Percentiles rank a stretch among this genome's conserved stretches.
phyloP scores from a whole-genome alignment of 2,329 filamentous ascomycete species.

The Thielaviopsis euricoi region DNA sequence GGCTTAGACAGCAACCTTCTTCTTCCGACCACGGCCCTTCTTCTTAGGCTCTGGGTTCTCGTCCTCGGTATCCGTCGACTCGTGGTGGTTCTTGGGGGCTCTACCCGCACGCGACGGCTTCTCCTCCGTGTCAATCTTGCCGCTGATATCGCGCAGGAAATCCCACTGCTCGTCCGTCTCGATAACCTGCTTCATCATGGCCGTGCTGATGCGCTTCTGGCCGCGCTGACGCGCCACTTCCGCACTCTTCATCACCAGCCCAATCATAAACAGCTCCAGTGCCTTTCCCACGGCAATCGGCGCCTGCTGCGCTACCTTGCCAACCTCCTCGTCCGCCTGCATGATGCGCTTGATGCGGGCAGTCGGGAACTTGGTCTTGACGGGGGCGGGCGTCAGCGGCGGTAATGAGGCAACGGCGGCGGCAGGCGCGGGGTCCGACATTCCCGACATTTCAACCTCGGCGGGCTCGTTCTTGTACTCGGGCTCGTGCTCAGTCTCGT shows the following conservation, averaged over 20 bases:
- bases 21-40: slow-evolving; percentile 34
- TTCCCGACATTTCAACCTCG: not conserved
- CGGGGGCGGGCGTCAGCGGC: slow-evolving; percentile 46
- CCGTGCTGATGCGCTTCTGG: slow-evolving; percentile 76
- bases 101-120: slow-evolving; percentile 27
- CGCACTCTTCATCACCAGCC: slow-evolving; percentile 76
- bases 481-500: slow-evolving; percentile 22
- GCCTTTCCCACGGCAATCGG: slow-evolving; percentile 93
- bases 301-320: slow-evolving; percentile 94
- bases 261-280: slow-evolving; percentile 94
- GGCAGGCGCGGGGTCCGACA: not conserved
- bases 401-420: slow-evolving; percentile 20
- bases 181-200: slow-evolving; percentile 84
- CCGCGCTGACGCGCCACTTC: slow-evolving; percentile 66
- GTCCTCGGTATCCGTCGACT: slow-evolving; percentile 27
- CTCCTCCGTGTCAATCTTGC: slow-evolving; percentile 51
- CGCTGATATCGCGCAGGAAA: slow-evolving; percentile 80
- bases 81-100: slow-evolving; percentile 29
- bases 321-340: slow-evolving; percentile 97
- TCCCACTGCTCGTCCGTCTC: slow-evolving; percentile 84
- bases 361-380: slow-evolving; percentile 92
- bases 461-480: slow-evolving; percentile 24
- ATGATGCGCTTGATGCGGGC: slow-evolving; percentile 97
- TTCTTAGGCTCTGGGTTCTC: slow-evolving; percentile 31
- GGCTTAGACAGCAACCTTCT: slow-evolving; percentile 17